phyloP scores from a whole-genome alignment of 2,329 filamentous ascomycete genomes.

The Alternaria infectoria region DNA sequence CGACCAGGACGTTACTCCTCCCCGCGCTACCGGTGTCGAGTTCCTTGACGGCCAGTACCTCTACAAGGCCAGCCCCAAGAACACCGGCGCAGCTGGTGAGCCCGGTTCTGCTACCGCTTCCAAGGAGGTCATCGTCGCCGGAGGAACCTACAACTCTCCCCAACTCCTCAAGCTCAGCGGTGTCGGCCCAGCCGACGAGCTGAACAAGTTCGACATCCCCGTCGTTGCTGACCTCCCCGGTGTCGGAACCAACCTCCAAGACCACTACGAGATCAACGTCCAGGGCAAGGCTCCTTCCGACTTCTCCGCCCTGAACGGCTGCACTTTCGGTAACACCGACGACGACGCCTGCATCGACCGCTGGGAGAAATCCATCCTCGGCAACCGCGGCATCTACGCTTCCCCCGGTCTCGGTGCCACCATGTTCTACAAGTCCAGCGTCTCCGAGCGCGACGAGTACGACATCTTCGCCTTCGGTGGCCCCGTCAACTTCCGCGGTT shows the following conservation, averaged over 20 bases:
- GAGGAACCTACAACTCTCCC: slow-evolving; percentile 67
- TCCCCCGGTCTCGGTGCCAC: slow-evolving; percentile 62
- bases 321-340: slow-evolving; percentile 47
- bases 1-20: slow-evolving; percentile 65
- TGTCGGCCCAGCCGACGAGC: slow-evolving; percentile 63
- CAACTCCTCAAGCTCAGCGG: slow-evolving; percentile 70
- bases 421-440: slow-evolving; percentile 53
- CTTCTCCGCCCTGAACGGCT: slow-evolving; percentile 46
- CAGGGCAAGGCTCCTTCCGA: slow-evolving; percentile 53
- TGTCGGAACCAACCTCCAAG: slow-evolving; percentile 69
- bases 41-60: slow-evolving; percentile 52
- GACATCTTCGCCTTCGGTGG: slow-evolving; percentile 64
- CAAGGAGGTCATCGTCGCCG: slow-evolving; percentile 42
- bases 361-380: slow-evolving; percentile 51
- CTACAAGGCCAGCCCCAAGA: slow-evolving; percentile 51
- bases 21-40: slow-evolving; percentile 55
- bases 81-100: slow-evolving; percentile 41
- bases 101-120: slow-evolving; percentile 44
- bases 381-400: slow-evolving; percentile 54
- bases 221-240: slow-evolving; percentile 64
- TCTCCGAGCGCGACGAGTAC: slow-evolving; percentile 55
- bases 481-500: slow-evolving; percentile 61
- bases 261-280: slow-evolving; percentile 62
- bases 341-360: slow-evolving; percentile 57
- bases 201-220: slow-evolving; percentile 60